phyloP scores from a whole-genome alignment of 2,329 filamentous ascomycete species.

The Phyllosticta paracitricarpa region DNA sequence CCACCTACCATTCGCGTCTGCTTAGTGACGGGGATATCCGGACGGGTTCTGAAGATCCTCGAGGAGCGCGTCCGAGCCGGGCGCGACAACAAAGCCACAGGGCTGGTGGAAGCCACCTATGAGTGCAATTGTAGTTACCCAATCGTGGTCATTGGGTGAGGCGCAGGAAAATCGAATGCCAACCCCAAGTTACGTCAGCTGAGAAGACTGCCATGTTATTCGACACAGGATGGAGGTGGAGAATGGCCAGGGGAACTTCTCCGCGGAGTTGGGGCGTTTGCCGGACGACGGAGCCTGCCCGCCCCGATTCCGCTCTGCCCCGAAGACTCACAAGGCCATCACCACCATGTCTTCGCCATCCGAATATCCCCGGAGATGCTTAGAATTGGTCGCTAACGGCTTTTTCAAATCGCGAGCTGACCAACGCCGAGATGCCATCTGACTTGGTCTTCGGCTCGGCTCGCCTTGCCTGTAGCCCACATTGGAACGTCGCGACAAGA shows the following conservation, averaged over 20 bases:
- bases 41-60: neutral
- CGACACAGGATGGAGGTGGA: neutral
- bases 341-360: neutral
- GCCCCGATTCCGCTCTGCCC: too few species aligned
- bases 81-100: neutral
- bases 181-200: neutral
- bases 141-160: neutral
- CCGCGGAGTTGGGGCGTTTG: conserved; percentile 4
- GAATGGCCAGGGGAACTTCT: neutral
- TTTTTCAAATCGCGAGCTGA: neutral
- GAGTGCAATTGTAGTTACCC: conserved; percentile 5
- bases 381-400: neutral
- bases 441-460: neutral
- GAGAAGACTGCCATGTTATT: neutral
- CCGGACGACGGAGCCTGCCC: neutral
- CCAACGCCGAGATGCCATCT: neutral
- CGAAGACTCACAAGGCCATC: neutral
- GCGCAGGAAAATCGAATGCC: neutral
- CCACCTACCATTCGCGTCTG: neutral
- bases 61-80: neutral
- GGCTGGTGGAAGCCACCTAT: neutral
- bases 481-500: neutral
- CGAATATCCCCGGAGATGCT: neutral
- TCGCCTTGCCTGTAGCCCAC: neutral
- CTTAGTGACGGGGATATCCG: neutral